These are phyloP conservation scores for Hysterium pulicare DNA, from an alignment of 2,329 filamentous ascomycete genomes.

Conservation along the genomic window DNA sequence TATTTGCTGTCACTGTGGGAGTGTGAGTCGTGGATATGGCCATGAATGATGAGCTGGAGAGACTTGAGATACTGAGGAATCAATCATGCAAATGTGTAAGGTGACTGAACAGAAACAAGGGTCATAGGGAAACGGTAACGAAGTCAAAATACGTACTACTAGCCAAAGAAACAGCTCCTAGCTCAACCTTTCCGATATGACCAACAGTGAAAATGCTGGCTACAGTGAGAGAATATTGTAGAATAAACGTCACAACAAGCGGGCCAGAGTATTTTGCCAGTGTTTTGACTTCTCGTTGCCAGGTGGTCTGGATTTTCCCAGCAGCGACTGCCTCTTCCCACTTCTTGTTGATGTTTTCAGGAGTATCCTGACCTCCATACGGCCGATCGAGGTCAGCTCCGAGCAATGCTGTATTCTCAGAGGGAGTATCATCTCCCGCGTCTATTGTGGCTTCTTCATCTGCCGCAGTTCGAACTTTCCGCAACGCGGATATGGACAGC, in stretches of 20 bases:
- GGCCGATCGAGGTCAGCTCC: conserved; percentile 36
- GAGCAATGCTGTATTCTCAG: conserved; percentile 51
- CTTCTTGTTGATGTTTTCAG: conserved; percentile 42
- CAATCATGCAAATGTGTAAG: too few relatives aligned
- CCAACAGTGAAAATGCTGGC: conserved; percentile 49
- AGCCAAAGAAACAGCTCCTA: conserved; percentile 47
- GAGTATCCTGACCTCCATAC: conserved; percentile 48
- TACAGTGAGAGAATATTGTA: conserved; percentile 49
- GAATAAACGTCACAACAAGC: conserved; percentile 46
- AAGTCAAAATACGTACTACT: conserved; percentile 26
- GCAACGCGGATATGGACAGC: conserved; percentile 27
- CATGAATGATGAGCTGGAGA: too few relatives aligned
- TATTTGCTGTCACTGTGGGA: conserved; percentile 44
- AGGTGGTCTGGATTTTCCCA: conserved; percentile 82
- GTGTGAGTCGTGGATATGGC: conserved; percentile 7
- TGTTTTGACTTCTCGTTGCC: conserved; percentile 84
- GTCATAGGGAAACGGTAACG: too few relatives aligned
- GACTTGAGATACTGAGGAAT: too few relatives aligned
- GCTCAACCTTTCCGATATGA: conserved; percentile 47
- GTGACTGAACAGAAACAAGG: neutral
- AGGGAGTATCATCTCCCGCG: conserved; percentile 9
- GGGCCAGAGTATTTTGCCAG: conserved; percentile 54
- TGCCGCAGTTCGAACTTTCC: conserved; percentile 24
- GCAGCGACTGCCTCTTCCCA: conserved; percentile 71
- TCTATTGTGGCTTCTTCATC: conserved; percentile 29